These are phyloP conservation scores for Psilocybe subaeruginosa DNA, from an alignment of 768 basidiomycete genomes.

Conservation along the genomic window DNA sequence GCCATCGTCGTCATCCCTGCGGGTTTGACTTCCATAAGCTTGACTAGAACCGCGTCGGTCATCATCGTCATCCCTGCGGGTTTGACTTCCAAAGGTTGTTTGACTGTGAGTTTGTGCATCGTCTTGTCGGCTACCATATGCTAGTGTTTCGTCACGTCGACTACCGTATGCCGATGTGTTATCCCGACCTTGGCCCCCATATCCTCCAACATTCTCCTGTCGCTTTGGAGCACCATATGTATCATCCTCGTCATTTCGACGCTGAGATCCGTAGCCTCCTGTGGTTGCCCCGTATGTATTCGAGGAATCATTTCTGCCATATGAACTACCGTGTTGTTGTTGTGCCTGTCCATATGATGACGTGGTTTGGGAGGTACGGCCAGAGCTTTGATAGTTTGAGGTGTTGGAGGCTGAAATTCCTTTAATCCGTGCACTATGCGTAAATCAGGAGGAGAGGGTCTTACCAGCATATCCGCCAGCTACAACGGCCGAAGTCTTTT, in stretches of 20 bases:
- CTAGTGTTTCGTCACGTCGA: conserved; percentile 2
- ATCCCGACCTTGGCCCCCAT: conserved; percentile 18
- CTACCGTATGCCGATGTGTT: conserved; percentile 11
- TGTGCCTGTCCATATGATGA: background rate
- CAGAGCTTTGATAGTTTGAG: background rate
- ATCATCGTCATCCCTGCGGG: conserved; percentile 13
- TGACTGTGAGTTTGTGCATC: background rate
- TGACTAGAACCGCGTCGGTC: conserved; percentile 6
- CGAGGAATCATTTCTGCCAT: background rate
- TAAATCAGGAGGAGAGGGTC: background rate
- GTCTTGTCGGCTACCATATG: background rate
- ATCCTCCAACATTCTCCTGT: conserved; percentile 7
- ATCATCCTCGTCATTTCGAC: conserved; percentile 12
- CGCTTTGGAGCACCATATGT: conserved; percentile 10
- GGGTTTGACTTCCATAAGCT: no score
- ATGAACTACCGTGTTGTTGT: background rate
- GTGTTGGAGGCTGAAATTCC: background rate
- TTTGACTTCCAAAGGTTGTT: background rate
- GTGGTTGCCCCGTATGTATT: conserved; percentile 1
- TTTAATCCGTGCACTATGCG: background rate
- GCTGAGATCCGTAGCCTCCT: conserved; percentile 11
- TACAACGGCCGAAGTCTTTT: background rate
- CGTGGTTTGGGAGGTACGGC: background rate
- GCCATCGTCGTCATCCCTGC: conserved; percentile 16
- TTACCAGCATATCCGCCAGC: conserved; percentile 7